A percentile compares a stretch with the other conserved stretches of the same genome.
These are phyloP conservation scores for Pseudocercospora vitis DNA, from an alignment of 2,329 filamentous ascomycete species.

Conservation along the genomic window DNA sequence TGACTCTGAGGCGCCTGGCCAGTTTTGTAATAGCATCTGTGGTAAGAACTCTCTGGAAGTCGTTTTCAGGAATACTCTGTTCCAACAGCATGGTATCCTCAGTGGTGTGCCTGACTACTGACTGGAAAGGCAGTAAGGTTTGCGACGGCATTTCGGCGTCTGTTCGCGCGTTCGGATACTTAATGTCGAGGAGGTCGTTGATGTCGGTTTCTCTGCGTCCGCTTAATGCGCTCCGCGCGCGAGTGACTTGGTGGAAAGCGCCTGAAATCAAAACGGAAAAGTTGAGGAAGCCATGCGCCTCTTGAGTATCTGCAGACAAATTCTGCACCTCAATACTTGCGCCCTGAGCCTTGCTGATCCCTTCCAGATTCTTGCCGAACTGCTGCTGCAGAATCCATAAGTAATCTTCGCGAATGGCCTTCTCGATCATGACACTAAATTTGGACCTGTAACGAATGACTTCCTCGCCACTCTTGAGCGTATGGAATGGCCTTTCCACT, in stretches of 20 bases:
- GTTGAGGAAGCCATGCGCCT: conserved; percentile 1
- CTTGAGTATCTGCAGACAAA: background rate
- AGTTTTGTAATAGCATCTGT: background rate
- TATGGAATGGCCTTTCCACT: conserved; percentile 21
- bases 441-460: conserved; percentile 25
- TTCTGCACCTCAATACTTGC: conserved; percentile 21
- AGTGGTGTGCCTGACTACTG: conserved; percentile 1
- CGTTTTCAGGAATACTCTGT: conserved; percentile 12
- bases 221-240: too few relatives aligned
- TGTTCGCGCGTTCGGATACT: background rate
- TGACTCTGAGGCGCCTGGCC: conserved; percentile 3
- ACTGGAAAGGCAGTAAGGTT: too few relatives aligned
- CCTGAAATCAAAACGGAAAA: conserved; percentile 24
- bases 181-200: background rate
- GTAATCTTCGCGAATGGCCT: conserved; percentile 13
- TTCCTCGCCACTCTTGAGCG: conserved; percentile 19
- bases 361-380: conserved; percentile 10
- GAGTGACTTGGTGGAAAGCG: too few relatives aligned
- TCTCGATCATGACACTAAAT: conserved; percentile 24
- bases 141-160: background rate
- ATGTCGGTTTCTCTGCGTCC: conserved; percentile 9
- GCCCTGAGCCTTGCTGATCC: conserved; percentile 7
- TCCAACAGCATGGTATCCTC: background rate
- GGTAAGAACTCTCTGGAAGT: conserved; percentile 12
- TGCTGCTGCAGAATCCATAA: conserved; percentile 5